phyloP scores from a whole-genome alignment of 106 monocot species.

The Iris macrosiphon region DNA sequence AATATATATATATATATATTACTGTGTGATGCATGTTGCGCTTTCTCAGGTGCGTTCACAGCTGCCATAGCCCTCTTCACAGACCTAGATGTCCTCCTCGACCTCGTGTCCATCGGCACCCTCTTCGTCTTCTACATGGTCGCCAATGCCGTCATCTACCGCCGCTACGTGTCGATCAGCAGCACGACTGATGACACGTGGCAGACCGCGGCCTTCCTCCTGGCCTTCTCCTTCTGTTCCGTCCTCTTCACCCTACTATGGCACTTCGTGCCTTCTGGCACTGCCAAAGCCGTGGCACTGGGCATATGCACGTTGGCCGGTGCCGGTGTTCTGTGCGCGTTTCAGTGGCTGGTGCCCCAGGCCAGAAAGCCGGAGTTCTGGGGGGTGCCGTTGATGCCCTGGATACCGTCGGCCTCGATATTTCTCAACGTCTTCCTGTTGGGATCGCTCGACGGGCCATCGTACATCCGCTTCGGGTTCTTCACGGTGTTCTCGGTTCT shows the following conservation, averaged over 20 bases:
- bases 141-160: constrained; percentile 83
- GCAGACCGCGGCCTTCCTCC: constrained; percentile 60
- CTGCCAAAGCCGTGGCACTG: constrained; percentile 26
- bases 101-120: constrained; percentile 89
- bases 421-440: constrained; percentile 82
- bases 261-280: constrained; percentile 33
- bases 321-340: constrained; percentile 25
- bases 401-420: constrained; percentile 73
- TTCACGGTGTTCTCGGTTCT: constrained; percentile 46
- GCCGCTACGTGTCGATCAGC: constrained; percentile 63
- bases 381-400: constrained; percentile 93
- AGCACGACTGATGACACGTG: too few relatives aligned
- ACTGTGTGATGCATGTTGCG: too few relatives aligned
- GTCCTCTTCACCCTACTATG: constrained; percentile 62
- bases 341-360: constrained; percentile 35
- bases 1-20: too few relatives aligned
- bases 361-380: constrained; percentile 72
- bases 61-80: constrained; percentile 74
- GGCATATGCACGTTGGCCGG: constrained; percentile 15
- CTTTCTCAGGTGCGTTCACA: constrained; percentile 71
- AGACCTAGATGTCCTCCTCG: constrained; percentile 68
- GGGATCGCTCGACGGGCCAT: constrained; percentile 64
- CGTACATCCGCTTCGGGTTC: constrained; percentile 58
- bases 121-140: constrained; percentile 99
- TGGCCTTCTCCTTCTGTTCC: constrained; percentile 41